Evolutionary conservation across 2,329 filamentous ascomycete genomes (phyloP), one percentile per base, ranked within the genome.

Genomic region (Podosphaera xanthii): DNA sequence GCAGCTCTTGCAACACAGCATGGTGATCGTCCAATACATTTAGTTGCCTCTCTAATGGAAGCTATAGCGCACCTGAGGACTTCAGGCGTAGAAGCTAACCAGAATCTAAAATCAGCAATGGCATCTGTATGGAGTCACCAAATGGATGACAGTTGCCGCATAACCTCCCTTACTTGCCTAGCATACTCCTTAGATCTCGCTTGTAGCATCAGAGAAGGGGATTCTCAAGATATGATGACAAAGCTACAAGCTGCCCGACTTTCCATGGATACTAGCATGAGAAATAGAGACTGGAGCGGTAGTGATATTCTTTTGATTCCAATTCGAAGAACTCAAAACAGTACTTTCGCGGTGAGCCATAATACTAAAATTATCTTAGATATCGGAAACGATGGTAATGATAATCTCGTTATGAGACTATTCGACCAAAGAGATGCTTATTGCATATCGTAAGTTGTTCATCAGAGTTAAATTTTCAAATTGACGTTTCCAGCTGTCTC

Each of bases 101-200:
- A 86, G 62, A 77, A 83, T 60, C 81, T 87, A 38, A 84, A 88
- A 65, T 76, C 78, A 52, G 86, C 85, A 58, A 78, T 91, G 63
- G 86, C 86, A n/a, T 78, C 83, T 57, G 84, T 82, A 4, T 76
- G 83, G 60, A 86, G 83, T 64, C 77, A 83, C 59, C 86, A 91
- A 67, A 73, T 86, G 9, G 79, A 86, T 46, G 74, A 77, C 0
- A 75, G 77, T n/a, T 74, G 79, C 59, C 74, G 77, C 50, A 77
- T 87, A 46, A 78, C 81, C 4, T 84, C 87, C 64, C 75, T 89
- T 14, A 77, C 81, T 59, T 75, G 82, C 1, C 69, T 90, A 57
- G 75, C 82, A 10, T 75, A 86, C 58, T 75, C 85, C 53, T 73
- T 89, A 22, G 85, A 90, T 66, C 74, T 90, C 31, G 77, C 80